Conservation (phyloP, 176 grass and related monocot genomes). For the Alopecurus myosuroides region DNA sequence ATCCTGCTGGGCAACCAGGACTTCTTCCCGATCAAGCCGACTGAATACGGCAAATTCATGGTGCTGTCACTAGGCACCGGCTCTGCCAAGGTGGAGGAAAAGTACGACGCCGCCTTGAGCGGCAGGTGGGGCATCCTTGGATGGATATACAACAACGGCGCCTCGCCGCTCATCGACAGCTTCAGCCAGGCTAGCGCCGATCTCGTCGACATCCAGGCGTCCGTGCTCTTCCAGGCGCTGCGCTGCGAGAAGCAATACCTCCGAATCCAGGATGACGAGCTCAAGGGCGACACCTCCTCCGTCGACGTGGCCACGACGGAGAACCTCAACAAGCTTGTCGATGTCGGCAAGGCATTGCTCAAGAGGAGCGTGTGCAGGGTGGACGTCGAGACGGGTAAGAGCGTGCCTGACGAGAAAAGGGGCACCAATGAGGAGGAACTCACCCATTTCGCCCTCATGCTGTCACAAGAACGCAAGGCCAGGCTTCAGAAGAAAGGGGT, state of each 20-base stretch:
- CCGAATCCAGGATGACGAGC: conserved; percentile 55
- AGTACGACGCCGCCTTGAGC: not conserved
- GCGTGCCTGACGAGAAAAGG: too few relatives aligned
- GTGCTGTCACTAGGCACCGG: conserved; percentile 51
- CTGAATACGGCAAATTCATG: conserved; percentile 37
- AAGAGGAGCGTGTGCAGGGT: conserved; percentile 35
- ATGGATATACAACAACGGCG: conserved; percentile 42
- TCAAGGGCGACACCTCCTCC: conserved; percentile 13
- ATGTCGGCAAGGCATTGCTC: conserved; percentile 32
- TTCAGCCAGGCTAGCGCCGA: too few relatives aligned
- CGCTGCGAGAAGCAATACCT: conserved; percentile 44
- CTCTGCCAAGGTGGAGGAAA: conserved; percentile 30
- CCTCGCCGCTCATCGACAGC: too few relatives aligned
- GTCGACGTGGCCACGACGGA: conserved; percentile 29
- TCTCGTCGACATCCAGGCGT: too few relatives aligned
- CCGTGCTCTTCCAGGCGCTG: conserved; percentile 14
- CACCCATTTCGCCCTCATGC: not conserved
- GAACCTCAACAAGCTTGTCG: conserved; percentile 33
- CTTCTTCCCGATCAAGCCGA: accelerated
- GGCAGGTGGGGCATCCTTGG: conserved; percentile 47
- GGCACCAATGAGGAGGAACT: not conserved
- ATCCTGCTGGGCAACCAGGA: too few relatives aligned
- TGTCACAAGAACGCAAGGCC: not conserved
- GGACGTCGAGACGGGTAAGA: too few relatives aligned
- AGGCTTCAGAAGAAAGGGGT: too few relatives aligned